phyloP scores from a whole-genome alignment of 148 eudicot species.

The Rhododendron griersonianum region DNA sequence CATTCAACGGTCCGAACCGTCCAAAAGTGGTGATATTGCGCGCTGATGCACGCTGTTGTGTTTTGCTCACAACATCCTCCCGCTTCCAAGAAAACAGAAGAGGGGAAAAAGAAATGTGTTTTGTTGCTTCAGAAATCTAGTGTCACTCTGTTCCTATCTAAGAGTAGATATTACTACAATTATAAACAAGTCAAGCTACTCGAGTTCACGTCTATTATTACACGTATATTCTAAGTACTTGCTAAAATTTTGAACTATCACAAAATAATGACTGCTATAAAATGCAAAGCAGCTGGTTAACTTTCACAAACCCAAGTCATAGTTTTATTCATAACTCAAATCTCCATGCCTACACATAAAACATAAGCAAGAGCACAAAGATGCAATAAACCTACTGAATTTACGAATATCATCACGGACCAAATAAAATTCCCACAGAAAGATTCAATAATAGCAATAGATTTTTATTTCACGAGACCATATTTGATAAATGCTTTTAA shows the following conservation, averaged over 20 bases:
- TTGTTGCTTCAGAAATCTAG: neutral
- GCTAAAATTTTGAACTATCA: neutral
- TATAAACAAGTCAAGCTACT: neutral
- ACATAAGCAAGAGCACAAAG: neutral
- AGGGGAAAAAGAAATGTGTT: too few relatives aligned
- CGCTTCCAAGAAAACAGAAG: too few relatives aligned
- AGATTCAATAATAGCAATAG: neutral
- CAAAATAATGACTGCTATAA: neutral
- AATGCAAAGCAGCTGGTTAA: neutral
- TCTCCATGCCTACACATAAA: neutral
- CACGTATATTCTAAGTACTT: neutral
- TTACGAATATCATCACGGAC: neutral
- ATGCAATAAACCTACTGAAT: neutral
- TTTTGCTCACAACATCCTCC: too few relatives aligned
- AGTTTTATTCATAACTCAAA: too few relatives aligned
- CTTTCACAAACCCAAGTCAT: too few relatives aligned
- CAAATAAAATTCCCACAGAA: neutral
- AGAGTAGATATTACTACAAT: too few relatives aligned
- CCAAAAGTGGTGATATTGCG: too few relatives aligned
- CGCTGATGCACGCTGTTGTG: too few relatives aligned
- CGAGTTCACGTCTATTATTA: neutral
- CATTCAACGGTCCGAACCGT: too few relatives aligned
- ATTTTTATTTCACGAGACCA: slow-evolving; percentile 4
- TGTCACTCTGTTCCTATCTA: neutral
- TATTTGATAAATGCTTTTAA: neutral